Evolutionary conservation across 1,284 basidiomycete genomes (phyloP).

Genomic region (Ustanciosporium gigantosporum): DNA sequence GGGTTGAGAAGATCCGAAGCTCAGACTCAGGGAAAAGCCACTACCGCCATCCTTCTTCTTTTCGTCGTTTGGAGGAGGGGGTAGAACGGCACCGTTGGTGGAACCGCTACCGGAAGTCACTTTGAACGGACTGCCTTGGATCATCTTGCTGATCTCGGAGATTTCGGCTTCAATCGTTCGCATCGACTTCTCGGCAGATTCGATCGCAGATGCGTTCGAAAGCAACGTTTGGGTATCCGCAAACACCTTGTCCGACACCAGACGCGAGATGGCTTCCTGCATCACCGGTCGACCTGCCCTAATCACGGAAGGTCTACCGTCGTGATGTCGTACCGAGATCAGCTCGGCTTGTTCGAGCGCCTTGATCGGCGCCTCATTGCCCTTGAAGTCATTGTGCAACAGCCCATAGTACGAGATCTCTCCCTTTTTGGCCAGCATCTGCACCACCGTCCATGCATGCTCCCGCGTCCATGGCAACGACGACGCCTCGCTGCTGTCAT

Average conservation of each 20-base stretch:
- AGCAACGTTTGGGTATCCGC: conserved; percentile 77
- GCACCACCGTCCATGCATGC: conserved; percentile 85
- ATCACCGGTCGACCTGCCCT: conserved; percentile 88
- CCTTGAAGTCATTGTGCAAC: conserved; percentile 85
- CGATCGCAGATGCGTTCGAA: conserved; percentile 64
- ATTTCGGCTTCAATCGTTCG: conserved; percentile 78
- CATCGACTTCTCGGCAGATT: conserved; percentile 71
- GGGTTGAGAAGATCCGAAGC: background rate
- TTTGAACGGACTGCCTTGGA: conserved; percentile 58
- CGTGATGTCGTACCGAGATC: conserved; percentile 75
- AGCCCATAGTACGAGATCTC: conserved; percentile 84
- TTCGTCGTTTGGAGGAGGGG: background rate
- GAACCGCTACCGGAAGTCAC: conserved; percentile 43
- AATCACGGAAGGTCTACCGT: conserved; percentile 84
- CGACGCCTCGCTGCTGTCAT: conserved; percentile 83
- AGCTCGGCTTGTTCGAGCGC: conserved; percentile 88
- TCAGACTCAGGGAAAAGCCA: conserved; percentile 1
- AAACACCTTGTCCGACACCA: conserved; percentile 80
- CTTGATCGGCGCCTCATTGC: conserved; percentile 78
- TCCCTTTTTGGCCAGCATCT: conserved; percentile 70
- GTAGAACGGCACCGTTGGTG: conserved; percentile 13
- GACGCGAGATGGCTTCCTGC: conserved; percentile 77
- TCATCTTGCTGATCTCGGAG: conserved; percentile 47
- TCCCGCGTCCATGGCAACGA: conserved; percentile 79
- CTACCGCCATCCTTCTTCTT: conserved; percentile 3